Base-by-base conservation (phyloP, 2,329 filamentous ascomycete species). In the Talaromyces funiculosus region DNA sequence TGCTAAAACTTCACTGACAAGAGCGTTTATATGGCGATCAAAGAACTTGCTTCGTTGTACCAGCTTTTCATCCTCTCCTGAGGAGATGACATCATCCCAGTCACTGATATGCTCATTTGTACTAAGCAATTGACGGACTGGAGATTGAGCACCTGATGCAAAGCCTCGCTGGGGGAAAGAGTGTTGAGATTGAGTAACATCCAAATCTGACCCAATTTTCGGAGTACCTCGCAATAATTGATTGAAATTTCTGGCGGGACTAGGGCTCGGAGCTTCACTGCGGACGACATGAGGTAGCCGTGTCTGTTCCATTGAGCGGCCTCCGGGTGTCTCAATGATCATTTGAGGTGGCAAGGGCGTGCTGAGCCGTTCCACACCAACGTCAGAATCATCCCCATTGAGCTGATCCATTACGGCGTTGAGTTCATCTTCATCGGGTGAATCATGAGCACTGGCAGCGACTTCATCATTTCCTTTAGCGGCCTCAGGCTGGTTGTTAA, bases 321-420 rank as follows among this genome's bases (percentile, higher is more conserved):
- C 77, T 9, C 77, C 72, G 4, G 80, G 73, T 18, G 78, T 73
- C 49, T 72, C 71, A 20, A 67, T 61, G 14, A 65, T 38, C 35
- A 65, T 53, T 26, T 67, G 64, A 58, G 64, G 60, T 49, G 71
- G 67, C 33, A 66, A 66, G 22, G 75, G 73, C 12, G 76, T 76
- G 26, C 67, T 71, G n/a, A 73, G 65, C 68, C 86, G 87, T 69
- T 91, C 90, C 62, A 91, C 84, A 12, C 90, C 90, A 72, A 89
- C 84, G 56, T 88, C 86, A 1, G 88, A 89, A 65, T 91, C 86
- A 53, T 81, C 84, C 61, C 87, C 83, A 67, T 91, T 88, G 67
- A 97, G 83, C 62, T 94, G 88, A 65, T 88, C 85, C 91, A 97
- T 96, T 57, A 97, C 86, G 47, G 89, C 90, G 77, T 97, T 92